Base-by-base conservation (phyloP, 495 filamentous ascomycete species). In the Neurospora sp. region DNA sequence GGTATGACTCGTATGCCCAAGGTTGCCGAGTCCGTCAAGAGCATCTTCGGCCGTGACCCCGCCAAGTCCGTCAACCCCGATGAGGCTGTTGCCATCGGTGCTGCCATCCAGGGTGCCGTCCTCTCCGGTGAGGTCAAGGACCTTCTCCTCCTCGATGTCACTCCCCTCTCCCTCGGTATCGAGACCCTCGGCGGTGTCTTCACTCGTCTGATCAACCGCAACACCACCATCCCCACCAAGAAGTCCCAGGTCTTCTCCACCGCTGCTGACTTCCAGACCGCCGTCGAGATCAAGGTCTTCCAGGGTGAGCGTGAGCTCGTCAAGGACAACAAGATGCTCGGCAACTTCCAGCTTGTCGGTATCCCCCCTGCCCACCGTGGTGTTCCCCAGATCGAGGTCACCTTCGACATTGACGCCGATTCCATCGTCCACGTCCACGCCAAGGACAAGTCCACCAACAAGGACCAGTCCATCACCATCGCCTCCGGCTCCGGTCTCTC, bases 1-100 rank as follows among this genome's bases (percentile, higher is more conserved):
- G 96, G 96, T 85, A 98, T 98, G 96, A 98, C 96, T 77, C 96
- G 96, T 86, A 99, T 99, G 96, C 96, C 96, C 79, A 99, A 98
- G 91, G 96, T 99, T 78, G 90, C 90, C 75, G 94, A 98, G 86
- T 96, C 94, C 42, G 96, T 98, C 80, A 97, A 97, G 90, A 90
- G 86, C 85, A 94, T 98, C 82, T 99, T 99, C 84, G 95, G 96
- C 76, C 96, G 96, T 83, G 96, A 99, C 41, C 94, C 96, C 75
- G 93, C 96, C 82, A 99, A 99, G 89, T 94, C 96, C 44, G 96
- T 99, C 83, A 99, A 99, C 88, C 96, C 96, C 73, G 96, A 99
- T 78, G 96, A 99, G 89, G 96, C 96, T 82, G 96, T 99, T 73
- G 95, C 96, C 79, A 98, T 99, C 77, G 96, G 96, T 88, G 96